Base-by-base conservation (phyloP, 1,284 basidiomycete species). In the Cutaneotrichosporon cyanovorans region DNA sequence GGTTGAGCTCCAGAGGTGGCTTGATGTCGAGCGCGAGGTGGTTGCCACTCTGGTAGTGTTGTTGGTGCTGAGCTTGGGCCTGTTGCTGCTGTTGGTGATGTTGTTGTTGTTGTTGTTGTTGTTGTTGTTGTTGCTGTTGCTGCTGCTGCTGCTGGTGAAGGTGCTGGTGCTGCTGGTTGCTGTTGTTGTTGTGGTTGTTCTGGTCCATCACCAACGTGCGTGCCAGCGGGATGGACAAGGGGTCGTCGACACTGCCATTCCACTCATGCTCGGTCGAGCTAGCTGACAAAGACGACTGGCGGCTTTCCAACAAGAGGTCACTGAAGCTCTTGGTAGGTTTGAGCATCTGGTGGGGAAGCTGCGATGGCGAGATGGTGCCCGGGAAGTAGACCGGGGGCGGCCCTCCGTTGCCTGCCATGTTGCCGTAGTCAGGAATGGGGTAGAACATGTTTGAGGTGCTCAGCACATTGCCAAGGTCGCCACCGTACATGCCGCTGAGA, bases 351-450 rank as follows among this genome's bases (percentile, higher is more conserved):
- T 57, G 54, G 5, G 53, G 59, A 15, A 65, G 56, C 22, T 61
- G 57, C 10, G 60, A 57, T 3, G 63, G 63, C 12, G 63, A 65
- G 28, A 65, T 65, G 16, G 63, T 65, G n/a, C 57, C 57, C 14
- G 56, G 59, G 46, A 25, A 42, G 31, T 40, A 35, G 38, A 39
- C 18, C 31, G 25, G 46, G 20, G 41, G 40, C 14, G 49, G 40
- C 18, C n/a, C 21, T 33, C 35, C 20, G 30, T 38, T 35, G 31
- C 44, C 34, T 7, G 25, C 25, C 25, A 28, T 28, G n/a, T n/a
- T n/a, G 25, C 25, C 25, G 12, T 28, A 28, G 25, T 28, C 25
- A 7, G 25, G 25, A 7, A 57, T 39, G 18, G 59, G 43, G 16
- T 45, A 20, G 42, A 57, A 53, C 15, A 46, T 37, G 31, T 18